Evolutionary conservation across 2,329 filamentous ascomycete genomes (phyloP), one percentile per base, ranked within the genome.

Genomic region (Aspergillus fischeri): DNA sequence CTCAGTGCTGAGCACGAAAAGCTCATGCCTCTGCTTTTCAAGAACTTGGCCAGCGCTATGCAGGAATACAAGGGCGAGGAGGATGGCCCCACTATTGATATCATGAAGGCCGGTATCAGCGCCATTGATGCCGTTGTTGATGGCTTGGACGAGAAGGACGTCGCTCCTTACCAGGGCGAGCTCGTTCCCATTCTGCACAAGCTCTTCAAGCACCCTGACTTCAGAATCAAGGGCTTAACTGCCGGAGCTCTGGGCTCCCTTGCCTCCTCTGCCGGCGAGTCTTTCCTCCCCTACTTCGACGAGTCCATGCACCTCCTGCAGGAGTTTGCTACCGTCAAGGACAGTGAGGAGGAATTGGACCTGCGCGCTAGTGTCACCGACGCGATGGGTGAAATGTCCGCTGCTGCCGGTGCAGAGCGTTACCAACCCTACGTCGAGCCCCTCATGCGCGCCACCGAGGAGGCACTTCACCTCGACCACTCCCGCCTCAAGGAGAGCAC

Each of bases 401-500:
- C 87, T 56, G 91, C 94, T 54, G 93, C 97, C 58, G 94, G 94
- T 21, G 80, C 90, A 38, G 83, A 90, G 72, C 82, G 89, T 50
- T 97, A 97, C 82, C 87, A 96, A 79, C 90, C 90, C 14, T 97
- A 93, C 70, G 92, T 97, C 38, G 82, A 89, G 70, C 91, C 91
- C 45, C 82, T 97, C 57, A 96, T 99, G 90, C 83, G 88, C 68
- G 89, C 93, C 14, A 96, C 91, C 64, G 92, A 97, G 76, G 92
- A 97, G 75, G 92, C 90, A 55, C 83, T 97, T 2, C 82, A 89
- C 66, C 86, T 99, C 2, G 92, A 91, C 66, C 92, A 97, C 77
- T 90, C 92, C 45, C 86, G 92, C 56, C 86, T 97, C 52, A 90
- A 92, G 75, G 94, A 99, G 80, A 97, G 92, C 60, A 96, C 91